Evolutionary conservation across 495 filamentous ascomycete genomes (phyloP).

Genomic region (Xylaria longipes): DNA sequence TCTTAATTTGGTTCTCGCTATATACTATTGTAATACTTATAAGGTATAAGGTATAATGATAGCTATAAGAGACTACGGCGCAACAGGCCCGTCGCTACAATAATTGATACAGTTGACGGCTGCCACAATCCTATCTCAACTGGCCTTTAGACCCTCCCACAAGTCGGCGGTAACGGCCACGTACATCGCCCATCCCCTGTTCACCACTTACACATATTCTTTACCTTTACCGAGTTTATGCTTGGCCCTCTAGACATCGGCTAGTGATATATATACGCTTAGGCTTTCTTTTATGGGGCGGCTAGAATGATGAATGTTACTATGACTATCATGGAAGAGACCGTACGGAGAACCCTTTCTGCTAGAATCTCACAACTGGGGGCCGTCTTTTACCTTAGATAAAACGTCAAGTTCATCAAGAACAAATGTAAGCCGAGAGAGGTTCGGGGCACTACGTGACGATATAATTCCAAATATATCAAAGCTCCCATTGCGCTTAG

Average conservation of each 20-base stretch:
- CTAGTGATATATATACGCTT: neutral
- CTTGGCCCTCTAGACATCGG: neutral
- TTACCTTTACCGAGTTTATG: neutral
- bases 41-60: neutral
- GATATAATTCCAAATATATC: neutral
- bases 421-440: neutral
- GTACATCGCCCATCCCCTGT: neutral
- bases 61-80: neutral
- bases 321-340: neutral
- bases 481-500: neutral
- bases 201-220: neutral
- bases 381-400: neutral
- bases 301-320: neutral
- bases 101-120: neutral
- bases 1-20: neutral
- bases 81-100: neutral
- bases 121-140: neutral
- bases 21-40: neutral
- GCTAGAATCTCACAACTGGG: neutral
- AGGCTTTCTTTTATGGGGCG: neutral
- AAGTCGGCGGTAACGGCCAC: neutral
- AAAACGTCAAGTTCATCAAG: neutral
- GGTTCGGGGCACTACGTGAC: neutral
- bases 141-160: neutral
- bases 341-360: neutral